Conservation (phyloP, 495 filamentous ascomycete genomes). For the Achaetomiella virescens region DNA sequence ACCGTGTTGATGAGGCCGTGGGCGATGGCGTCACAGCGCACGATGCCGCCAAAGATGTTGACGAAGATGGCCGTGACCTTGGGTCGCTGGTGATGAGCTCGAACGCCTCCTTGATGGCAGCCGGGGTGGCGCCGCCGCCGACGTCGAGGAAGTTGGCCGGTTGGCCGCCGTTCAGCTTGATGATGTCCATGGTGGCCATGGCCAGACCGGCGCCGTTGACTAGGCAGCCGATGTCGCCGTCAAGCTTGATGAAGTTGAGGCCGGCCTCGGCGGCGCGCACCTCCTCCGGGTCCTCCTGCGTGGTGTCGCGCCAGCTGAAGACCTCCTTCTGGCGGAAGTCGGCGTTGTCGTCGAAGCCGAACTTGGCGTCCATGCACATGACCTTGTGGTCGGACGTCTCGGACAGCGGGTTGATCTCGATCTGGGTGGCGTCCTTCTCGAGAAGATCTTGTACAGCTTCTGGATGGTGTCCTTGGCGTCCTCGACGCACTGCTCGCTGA, state of each 20-base stretch:
- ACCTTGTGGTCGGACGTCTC: constrained; percentile 98
- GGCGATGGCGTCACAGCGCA: constrained; percentile 95
- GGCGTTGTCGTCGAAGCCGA: constrained; percentile 96
- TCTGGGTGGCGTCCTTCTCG: constrained; percentile 97
- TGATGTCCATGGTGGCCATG: constrained; percentile 99
- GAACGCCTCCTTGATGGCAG: constrained; percentile 95
- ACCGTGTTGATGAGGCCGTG: constrained; percentile 93
- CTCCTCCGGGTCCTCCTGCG: constrained; percentile 95
- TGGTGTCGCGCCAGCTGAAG: constrained; percentile 85
- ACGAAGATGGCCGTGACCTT: constrained; percentile 99
- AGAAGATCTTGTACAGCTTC: constrained; percentile 98
- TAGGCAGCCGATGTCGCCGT: constrained; percentile 97
- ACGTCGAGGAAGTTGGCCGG: constrained; percentile 99
- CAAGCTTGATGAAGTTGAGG: constrained; percentile 99
- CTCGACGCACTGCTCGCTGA: constrained; percentile 92
- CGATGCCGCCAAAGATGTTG: constrained; percentile 99
- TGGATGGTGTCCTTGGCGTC: constrained; percentile 93
- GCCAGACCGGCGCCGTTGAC: constrained; percentile 98
- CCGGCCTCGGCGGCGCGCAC: constrained; percentile 90
- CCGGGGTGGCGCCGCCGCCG: constrained; percentile 91
- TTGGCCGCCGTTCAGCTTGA: constrained; percentile 95
- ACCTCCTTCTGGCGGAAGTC: constrained; percentile 96
- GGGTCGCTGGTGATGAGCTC: constrained; percentile 94
- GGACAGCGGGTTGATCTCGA: constrained; percentile 97
- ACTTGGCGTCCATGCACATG: constrained; percentile 97